A percentile compares a stretch with the other conserved stretches of the same genome.
Conservation (phyloP, 2,329 filamentous ascomycete species). For the Aspergillus transmontanensis region DNA sequence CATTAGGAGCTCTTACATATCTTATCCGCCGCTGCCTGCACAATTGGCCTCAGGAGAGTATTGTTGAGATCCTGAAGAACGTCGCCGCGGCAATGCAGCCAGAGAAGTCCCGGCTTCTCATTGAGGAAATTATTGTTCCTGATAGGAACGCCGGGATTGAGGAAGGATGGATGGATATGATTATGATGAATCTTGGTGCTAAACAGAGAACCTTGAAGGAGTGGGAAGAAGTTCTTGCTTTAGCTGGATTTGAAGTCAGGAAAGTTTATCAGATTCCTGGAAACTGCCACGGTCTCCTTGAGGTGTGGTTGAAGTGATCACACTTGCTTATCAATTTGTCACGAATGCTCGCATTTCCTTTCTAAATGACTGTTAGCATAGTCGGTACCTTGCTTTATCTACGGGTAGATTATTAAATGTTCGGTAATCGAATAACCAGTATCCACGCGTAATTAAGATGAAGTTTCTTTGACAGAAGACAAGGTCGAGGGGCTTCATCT, state of each 20-base stretch:
- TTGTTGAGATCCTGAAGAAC: background rate
- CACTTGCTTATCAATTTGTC: background rate
- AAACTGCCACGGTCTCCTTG: background rate
- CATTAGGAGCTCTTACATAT: background rate
- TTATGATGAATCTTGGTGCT: background rate
- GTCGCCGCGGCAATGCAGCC: background rate
- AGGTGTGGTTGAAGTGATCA: background rate
- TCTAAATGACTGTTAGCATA: too few species aligned
- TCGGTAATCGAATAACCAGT: too few species aligned
- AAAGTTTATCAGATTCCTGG: background rate
- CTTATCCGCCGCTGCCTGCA: background rate
- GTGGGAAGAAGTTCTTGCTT: background rate
- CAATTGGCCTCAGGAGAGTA: background rate
- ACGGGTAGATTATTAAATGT: too few species aligned
- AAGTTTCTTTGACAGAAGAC: too few species aligned
- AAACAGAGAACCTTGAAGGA: background rate
- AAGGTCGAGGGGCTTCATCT: too few species aligned
- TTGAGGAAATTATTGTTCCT: background rate
- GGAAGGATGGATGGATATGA: background rate
- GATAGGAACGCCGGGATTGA: background rate
- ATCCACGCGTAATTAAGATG: too few species aligned
- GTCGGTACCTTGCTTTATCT: too few species aligned
- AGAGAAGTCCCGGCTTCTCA: background rate
- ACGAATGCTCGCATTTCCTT: too few species aligned
- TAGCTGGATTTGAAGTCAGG: background rate